Base-by-base conservation (phyloP, 192 early-diverging fungal species). In the Entomortierella chlamydospora region DNA sequence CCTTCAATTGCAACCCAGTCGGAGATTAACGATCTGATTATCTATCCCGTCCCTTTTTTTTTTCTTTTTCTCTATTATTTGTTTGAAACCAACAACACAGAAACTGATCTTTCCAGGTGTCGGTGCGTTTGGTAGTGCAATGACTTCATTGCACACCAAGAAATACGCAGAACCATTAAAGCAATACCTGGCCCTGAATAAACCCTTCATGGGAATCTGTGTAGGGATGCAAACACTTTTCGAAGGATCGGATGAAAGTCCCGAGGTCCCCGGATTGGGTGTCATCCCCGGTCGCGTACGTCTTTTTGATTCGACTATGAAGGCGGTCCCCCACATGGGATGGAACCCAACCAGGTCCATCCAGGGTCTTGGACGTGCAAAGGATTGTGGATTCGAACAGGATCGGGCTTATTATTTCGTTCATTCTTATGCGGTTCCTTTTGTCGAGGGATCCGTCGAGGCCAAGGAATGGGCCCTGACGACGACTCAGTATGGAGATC, bases 41-140 rank as follows among this genome's bases (percentile, higher is more conserved):
- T n/a, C n/a, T n/a, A n/a, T n/a, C n/a, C n/a, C n/a, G n/a, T n/a
- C n/a, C n/a, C n/a, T 9, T 41, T 29, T 55, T 50, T 57, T 47
- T 42, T 52, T 50, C 2, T 37, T 41, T n/a, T 45, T 37, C 39
- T 22, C 11, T 30, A 7, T 56, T 39, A 13, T 29, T 62, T 7
- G 13, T n/a, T 57, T 37, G 4, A 7, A 10, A 37, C 34, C 10
- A 37, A 37, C 45, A 47, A 47, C 20, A 53, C 74, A 96, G 93
- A 97, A 96, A 94, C 87, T 99, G 49, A 93, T 99, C 52, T 99
- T 99, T 72, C 98, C 98, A 9, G 98, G 98, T 50, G 98, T 99
- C 5, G 98, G 98, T 22, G 96, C 95, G 0, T 99, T 97, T 69
- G 98, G 97, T 20, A 87, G 90, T 63, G 97, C 95, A 10, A 96